Evolutionary conservation across 2,329 filamentous ascomycete genomes (phyloP).

Genomic region (Fonsecaea erecta): DNA sequence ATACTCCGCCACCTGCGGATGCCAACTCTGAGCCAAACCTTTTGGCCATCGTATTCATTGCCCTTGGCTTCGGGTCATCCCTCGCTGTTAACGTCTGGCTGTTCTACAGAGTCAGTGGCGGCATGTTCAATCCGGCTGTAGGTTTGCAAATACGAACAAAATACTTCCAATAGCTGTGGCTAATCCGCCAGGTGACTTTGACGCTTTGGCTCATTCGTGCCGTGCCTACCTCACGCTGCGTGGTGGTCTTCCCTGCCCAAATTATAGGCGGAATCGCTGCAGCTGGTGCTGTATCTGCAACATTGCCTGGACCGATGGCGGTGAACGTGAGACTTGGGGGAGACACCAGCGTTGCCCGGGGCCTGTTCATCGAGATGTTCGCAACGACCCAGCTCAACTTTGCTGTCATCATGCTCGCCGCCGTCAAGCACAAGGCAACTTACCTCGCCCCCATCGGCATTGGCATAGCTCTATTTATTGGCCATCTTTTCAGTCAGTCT

Average conservation of each 20-base stretch:
- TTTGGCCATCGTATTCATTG: conserved; percentile 29
- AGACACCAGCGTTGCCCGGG: conserved; percentile 58
- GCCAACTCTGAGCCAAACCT: conserved; percentile 15
- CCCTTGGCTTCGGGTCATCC: conserved; percentile 51
- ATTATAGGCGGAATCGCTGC: conserved; percentile 64
- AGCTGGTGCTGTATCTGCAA: conserved; percentile 59
- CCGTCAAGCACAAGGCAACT: conserved; percentile 73
- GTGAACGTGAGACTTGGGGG: conserved; percentile 61
- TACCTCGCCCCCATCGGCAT: conserved; percentile 73
- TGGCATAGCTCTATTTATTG: conserved; percentile 70
- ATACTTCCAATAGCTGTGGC: not conserved
- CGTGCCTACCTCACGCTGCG: conserved; percentile 43
- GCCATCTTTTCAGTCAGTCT: conserved; percentile 52
- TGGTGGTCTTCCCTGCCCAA: conserved; percentile 58
- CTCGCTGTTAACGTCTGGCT: conserved; percentile 59
- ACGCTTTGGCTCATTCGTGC: conserved; percentile 63
- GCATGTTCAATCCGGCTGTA: conserved; percentile 58
- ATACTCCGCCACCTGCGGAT: conserved; percentile 40
- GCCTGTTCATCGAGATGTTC: conserved; percentile 70
- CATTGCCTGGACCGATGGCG: conserved; percentile 61
- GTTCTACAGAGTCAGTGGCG: conserved; percentile 58
- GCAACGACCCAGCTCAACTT: conserved; percentile 67
- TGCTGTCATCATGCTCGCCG: conserved; percentile 70
- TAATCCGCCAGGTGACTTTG: conserved; percentile 54
- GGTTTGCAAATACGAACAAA: conserved; percentile 18